Evolutionary conservation across 1,139 yeast genomes (phyloP).

Genomic region (Saccharomyces hybrid): DNA sequence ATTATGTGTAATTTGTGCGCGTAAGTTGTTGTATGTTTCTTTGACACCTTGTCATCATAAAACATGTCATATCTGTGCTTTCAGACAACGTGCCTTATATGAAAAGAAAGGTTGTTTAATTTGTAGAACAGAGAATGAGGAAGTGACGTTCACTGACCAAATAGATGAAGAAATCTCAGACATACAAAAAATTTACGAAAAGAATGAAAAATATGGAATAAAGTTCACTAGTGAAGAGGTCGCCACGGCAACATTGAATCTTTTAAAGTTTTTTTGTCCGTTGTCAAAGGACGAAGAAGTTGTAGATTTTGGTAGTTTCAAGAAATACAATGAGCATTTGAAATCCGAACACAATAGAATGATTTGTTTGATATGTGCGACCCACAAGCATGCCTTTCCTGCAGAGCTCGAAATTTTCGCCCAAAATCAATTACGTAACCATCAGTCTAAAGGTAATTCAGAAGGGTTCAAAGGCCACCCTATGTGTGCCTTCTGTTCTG

Average conservation of each 20-base stretch:
- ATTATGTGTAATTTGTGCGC: constrained; percentile 80
- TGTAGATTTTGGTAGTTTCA: constrained; percentile 40
- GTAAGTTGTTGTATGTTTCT: constrained; percentile 53
- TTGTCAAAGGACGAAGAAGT: constrained; percentile 18
- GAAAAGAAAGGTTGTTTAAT: constrained; percentile 68
- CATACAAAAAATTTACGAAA: constrained; percentile 29
- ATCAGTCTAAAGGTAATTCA: constrained; percentile 56
- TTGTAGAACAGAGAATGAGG: constrained; percentile 65
- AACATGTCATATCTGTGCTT: constrained; percentile 75
- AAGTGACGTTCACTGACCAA: constrained; percentile 52
- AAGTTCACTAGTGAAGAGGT: constrained; percentile 44
- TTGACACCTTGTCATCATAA: constrained; percentile 77
- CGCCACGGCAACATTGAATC: constrained; percentile 38
- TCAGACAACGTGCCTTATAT: constrained; percentile 76
- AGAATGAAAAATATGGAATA: constrained; percentile 42
- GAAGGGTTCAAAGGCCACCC: constrained; percentile 89
- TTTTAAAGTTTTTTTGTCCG: constrained; percentile 56
- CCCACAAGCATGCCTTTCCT: constrained; percentile 69
- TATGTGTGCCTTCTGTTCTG: constrained; percentile 71
- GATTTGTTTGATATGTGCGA: constrained; percentile 69
- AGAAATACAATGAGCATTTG: constrained; percentile 57
- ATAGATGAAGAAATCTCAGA: constrained; percentile 37
- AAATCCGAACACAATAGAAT: constrained; percentile 51
- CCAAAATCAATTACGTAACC: constrained; percentile 55
- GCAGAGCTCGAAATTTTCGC: constrained; percentile 59